Percentiles rank a stretch among this genome's conserved stretches.
Conservation (phyloP, 257 asterid genomes). For the Solanum chiquidenum region DNA sequence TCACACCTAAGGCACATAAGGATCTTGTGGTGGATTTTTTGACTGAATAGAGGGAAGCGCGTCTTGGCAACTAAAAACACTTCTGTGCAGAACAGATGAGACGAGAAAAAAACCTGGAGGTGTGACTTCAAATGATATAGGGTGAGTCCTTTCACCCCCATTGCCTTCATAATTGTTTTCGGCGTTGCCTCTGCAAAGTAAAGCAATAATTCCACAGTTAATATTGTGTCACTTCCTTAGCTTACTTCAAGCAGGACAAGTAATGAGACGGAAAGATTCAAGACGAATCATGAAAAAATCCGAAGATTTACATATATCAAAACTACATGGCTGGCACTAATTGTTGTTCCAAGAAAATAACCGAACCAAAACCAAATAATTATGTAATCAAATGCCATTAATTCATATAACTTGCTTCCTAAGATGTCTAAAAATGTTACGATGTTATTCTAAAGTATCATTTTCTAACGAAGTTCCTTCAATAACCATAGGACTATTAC, state of each 20-base stretch:
- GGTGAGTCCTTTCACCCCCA: constrained; percentile 96
- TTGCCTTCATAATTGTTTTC: constrained; percentile 70
- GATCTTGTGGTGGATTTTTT: not conserved
- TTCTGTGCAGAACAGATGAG: not conserved
- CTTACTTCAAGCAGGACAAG: not conserved
- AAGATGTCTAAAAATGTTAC: too few relatives aligned
- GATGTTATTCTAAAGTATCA: too few relatives aligned
- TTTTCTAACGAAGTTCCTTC: not conserved
- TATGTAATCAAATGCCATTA: too few relatives aligned
- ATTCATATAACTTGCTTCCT: too few relatives aligned
- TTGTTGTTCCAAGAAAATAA: too few relatives aligned
- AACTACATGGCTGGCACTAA: too few relatives aligned
- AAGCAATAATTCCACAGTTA: not conserved
- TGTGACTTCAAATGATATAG: constrained; percentile 91
- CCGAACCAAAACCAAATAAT: too few relatives aligned
- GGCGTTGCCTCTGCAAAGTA: constrained; percentile 81
- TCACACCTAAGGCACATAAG: not conserved
- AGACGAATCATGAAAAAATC: not conserved
- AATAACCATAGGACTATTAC: not conserved
- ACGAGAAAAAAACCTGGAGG: constrained; percentile 55
- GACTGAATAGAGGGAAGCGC: not conserved
- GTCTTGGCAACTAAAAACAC: not conserved
- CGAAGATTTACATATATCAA: not conserved
- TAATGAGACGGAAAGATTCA: not conserved
- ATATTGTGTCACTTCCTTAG: not conserved